These are phyloP conservation scores for Piromyces finnis DNA, from an alignment of 192 early-diverging fungal species.

Conservation along the genomic window DNA sequence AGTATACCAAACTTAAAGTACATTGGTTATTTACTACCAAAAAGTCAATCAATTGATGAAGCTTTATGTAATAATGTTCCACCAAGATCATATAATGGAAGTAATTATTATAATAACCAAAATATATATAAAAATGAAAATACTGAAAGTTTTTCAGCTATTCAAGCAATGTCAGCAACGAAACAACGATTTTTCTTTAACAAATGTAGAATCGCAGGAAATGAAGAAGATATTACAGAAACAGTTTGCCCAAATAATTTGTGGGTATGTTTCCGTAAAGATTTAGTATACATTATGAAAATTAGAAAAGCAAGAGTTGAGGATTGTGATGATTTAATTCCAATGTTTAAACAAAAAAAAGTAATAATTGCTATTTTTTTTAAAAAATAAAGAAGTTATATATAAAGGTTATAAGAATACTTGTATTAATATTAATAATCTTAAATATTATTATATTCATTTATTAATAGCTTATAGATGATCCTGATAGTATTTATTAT, in stretches of 20 bases:
- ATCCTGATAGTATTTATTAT: conserved; percentile 11
- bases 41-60: background rate
- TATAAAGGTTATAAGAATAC: background rate
- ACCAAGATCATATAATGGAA: background rate
- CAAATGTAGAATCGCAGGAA: background rate
- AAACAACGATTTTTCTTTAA: background rate
- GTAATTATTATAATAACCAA: background rate
- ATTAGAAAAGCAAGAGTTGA: conserved; percentile 25
- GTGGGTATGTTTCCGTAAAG: conserved; percentile 13
- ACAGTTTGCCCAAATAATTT: background rate
- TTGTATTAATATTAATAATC: background rate
- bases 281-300: conserved; percentile 15
- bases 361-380: background rate
- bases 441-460: background rate
- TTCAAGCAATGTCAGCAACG: background rate
- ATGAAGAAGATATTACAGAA: conserved; percentile 1
- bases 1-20: background rate
- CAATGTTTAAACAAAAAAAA: conserved; percentile 25
- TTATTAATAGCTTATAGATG: conserved; percentile 6
- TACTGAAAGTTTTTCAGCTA: background rate
- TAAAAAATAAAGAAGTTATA: background rate
- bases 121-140: background rate
- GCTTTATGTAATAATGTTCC: background rate
- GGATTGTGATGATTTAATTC: conserved; percentile 36
- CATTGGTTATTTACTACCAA: background rate